Evolutionary conservation across 768 basidiomycete species (phyloP).

Genomic region (Lentinula raphanica): DNA sequence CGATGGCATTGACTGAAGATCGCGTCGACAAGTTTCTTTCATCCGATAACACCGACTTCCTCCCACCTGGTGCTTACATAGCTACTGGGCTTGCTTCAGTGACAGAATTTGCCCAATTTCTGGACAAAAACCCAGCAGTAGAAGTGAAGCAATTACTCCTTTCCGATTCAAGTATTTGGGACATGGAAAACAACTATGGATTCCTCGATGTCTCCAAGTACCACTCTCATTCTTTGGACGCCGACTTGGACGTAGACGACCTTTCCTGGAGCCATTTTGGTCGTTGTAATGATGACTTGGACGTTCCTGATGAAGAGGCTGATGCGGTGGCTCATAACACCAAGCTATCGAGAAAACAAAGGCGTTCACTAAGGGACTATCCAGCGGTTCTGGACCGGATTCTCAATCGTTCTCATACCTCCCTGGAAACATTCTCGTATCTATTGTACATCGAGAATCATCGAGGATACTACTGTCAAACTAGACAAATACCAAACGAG

Average conservation of each 20-base stretch:
- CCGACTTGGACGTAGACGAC: too few species aligned
- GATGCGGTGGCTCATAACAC: neutral
- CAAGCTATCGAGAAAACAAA: conserved; percentile 1
- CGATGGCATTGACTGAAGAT: neutral
- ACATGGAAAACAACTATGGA: conserved; percentile 10
- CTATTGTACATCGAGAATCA: conserved; percentile 9
- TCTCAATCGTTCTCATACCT: conserved; percentile 6
- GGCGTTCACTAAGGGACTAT: conserved; percentile 2
- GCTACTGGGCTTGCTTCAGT: conserved; percentile 2
- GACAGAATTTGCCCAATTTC: conserved; percentile 6
- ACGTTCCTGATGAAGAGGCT: conserved; percentile 1
- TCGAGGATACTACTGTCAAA: neutral
- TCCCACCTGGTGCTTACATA: conserved; percentile 11
- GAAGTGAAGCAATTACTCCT: conserved; percentile 7
- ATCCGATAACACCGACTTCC: neutral
- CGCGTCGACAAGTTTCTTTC: neutral
- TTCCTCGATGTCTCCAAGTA: neutral
- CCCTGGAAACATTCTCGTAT: conserved; percentile 11
- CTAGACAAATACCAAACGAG: neutral
- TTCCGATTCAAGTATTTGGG: conserved; percentile 9
- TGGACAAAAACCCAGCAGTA: conserved; percentile 7
- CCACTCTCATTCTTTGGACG: too few species aligned
- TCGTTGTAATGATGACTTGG: neutral
- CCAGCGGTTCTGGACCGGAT: conserved; percentile 9
- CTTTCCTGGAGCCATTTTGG: neutral